Percentiles rank a stretch among this genome's conserved stretches.
These are phyloP conservation scores for Aplosporella prunicola DNA, from an alignment of 2,329 filamentous ascomycete genomes.

Conservation along the genomic window DNA sequence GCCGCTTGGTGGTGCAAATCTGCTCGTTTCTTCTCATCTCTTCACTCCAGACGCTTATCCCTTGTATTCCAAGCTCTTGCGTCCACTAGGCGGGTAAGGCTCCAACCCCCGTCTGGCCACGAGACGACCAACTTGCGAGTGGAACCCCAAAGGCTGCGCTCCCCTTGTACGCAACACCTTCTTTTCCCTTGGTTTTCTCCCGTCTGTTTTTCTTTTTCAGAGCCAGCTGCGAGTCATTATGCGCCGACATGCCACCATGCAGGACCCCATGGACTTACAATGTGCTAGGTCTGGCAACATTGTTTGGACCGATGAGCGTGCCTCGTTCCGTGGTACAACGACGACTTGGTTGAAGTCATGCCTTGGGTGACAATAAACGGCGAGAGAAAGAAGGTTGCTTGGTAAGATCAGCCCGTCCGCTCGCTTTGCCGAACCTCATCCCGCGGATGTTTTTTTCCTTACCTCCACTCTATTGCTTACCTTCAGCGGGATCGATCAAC, in stretches of 20 bases:
- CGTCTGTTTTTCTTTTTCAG: not conserved
- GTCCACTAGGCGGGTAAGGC: slow-evolving; percentile 1
- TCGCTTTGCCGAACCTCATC: not conserved
- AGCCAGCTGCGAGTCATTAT: too few species aligned
- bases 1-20: too few species aligned
- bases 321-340: not conserved
- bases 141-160: too few species aligned
- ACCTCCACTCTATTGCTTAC: slow-evolving; percentile 1
- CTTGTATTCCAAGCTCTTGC: slow-evolving; percentile 2
- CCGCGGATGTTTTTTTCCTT: not conserved
- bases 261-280: too few species aligned
- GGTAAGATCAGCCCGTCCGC: slow-evolving; percentile 41
- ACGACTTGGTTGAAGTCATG: slow-evolving; percentile 3
- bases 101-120: too few species aligned
- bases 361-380: slow-evolving; percentile 51
- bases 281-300: too few species aligned
- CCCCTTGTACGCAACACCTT: slow-evolving; percentile 7
- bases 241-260: too few species aligned
- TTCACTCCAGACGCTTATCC: slow-evolving; percentile 2
- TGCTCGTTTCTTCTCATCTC: slow-evolving; percentile 6
- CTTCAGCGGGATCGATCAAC: too few species aligned
- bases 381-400: slow-evolving; percentile 66
- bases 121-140: too few species aligned
- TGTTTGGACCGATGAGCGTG: too few species aligned
- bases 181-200: not conserved